Percentiles rank a stretch among this genome's conserved stretches.
Conservation (phyloP, 495 filamentous ascomycete genomes). For the Neurospora cerealis region DNA sequence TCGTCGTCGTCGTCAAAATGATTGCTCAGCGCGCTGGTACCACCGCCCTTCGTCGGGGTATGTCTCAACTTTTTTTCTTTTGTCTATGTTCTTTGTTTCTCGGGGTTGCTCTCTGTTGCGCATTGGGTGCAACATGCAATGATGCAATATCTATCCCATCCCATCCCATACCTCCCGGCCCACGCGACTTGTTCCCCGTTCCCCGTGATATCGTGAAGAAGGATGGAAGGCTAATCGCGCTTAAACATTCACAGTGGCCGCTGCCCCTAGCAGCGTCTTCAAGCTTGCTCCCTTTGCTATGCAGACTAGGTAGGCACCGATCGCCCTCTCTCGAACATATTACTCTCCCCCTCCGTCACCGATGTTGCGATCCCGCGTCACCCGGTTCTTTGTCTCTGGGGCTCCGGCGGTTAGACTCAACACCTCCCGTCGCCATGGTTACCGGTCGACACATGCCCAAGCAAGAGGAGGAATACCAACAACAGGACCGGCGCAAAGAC, state of each 20-base stretch:
- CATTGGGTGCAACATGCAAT: background rate
- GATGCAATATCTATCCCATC: background rate
- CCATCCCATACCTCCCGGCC: background rate
- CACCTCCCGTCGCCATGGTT: background rate
- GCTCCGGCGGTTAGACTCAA: background rate
- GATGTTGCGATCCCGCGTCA: background rate
- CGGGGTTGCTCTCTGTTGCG: background rate
- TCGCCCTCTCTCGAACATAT: background rate
- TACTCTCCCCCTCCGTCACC: background rate
- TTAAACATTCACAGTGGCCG: conserved; percentile 13
- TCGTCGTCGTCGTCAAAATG: conserved; percentile 13
- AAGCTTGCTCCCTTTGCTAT: conserved; percentile 6
- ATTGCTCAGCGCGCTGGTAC: conserved; percentile 26
- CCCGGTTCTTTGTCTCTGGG: background rate
- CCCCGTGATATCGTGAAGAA: background rate
- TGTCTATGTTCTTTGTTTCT: background rate
- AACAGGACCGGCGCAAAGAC: background rate
- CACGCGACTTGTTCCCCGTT: background rate
- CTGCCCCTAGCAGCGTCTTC: conserved; percentile 21
- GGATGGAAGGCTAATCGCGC: conserved; percentile 4
- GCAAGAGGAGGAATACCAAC: background rate
- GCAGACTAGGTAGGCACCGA: conserved; percentile 18
- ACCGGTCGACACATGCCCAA: no score
- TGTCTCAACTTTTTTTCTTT: background rate
- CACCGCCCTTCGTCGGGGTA: conserved; percentile 30